These are phyloP conservation scores for Russula sp. DNA, from an alignment of 768 basidiomycete species.

Conservation along the genomic window DNA sequence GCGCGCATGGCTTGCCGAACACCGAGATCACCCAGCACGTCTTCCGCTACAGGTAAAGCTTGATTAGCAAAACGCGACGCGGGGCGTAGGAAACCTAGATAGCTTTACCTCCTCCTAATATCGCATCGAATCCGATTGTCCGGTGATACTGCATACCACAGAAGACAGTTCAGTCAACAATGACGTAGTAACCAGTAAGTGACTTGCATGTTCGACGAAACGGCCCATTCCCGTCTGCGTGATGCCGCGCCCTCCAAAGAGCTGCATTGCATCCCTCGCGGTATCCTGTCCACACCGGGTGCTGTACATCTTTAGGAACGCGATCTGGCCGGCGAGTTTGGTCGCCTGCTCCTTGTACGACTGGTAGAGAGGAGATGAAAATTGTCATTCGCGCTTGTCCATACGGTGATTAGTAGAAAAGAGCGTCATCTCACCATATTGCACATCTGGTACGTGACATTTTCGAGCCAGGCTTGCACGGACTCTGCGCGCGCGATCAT, in stretches of 20 bases:
- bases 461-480: constrained; percentile 79
- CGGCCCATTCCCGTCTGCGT: constrained; percentile 83
- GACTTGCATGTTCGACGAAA: constrained; percentile 60
- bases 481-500: constrained; percentile 87
- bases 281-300: constrained; percentile 73
- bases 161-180: background rate
- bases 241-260: constrained; percentile 81
- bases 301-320: constrained; percentile 69
- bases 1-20: constrained; percentile 71
- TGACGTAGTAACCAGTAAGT: background rate
- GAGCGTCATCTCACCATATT: constrained; percentile 49
- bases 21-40: constrained; percentile 70
- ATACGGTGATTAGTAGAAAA: background rate
- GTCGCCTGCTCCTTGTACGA: constrained; percentile 66
- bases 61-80: background rate
- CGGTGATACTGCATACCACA: constrained; percentile 46
- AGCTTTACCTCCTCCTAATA: constrained; percentile 56
- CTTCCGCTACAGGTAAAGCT: constrained; percentile 44
- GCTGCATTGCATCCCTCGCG: constrained; percentile 73
- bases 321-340: constrained; percentile 76
- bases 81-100: background rate
- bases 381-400: background rate
- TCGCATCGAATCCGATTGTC: constrained; percentile 57
- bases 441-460: constrained; percentile 80
- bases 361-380: constrained; percentile 29